These are phyloP conservation scores for Cordia subcordata DNA, from an alignment of 257 asterid species.

Conservation along the genomic window DNA sequence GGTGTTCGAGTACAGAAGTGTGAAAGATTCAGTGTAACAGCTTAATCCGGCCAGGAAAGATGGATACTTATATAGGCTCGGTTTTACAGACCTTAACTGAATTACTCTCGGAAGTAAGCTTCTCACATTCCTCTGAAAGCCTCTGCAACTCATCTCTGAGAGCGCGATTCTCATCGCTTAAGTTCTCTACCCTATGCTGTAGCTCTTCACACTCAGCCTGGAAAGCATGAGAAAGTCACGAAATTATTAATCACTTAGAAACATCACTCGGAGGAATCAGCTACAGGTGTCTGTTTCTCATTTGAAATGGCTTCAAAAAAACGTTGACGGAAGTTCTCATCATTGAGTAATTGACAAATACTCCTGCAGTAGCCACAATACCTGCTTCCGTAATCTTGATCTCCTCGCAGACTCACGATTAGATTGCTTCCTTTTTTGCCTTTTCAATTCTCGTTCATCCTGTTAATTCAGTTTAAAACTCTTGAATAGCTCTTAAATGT, in stretches of 20 bases:
- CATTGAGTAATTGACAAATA: slow-evolving; percentile 1
- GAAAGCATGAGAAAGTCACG: not conserved
- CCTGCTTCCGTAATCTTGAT: slow-evolving; percentile 96
- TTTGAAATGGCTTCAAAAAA: not conserved
- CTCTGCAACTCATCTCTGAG: slow-evolving; percentile 65
- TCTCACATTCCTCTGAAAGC: slow-evolving; percentile 82
- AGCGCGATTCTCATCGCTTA: slow-evolving; percentile 57
- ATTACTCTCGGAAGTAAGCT: slow-evolving; percentile 62
- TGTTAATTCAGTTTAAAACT: slow-evolving; percentile 16
- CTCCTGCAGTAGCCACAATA: slow-evolving; percentile 8
- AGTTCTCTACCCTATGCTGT: slow-evolving; percentile 62
- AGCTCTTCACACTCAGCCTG: slow-evolving; percentile 93
- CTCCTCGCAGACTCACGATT: slow-evolving; percentile 99
- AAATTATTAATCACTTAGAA: not conserved
- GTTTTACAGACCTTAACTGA: slow-evolving; percentile 46
- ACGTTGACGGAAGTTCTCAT: not conserved
- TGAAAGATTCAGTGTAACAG: too few species aligned
- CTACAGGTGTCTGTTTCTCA: not conserved
- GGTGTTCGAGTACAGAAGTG: too few species aligned
- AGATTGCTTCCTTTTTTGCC: slow-evolving; percentile 94
- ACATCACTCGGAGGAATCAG: not conserved
- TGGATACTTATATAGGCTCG: not conserved
- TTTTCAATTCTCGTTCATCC: slow-evolving; percentile 94
- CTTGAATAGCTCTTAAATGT: not conserved
- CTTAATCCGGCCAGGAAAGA: not conserved